Base-by-base conservation (phyloP, 805 yeast genomes). In the Saturnispora saitoi region DNA sequence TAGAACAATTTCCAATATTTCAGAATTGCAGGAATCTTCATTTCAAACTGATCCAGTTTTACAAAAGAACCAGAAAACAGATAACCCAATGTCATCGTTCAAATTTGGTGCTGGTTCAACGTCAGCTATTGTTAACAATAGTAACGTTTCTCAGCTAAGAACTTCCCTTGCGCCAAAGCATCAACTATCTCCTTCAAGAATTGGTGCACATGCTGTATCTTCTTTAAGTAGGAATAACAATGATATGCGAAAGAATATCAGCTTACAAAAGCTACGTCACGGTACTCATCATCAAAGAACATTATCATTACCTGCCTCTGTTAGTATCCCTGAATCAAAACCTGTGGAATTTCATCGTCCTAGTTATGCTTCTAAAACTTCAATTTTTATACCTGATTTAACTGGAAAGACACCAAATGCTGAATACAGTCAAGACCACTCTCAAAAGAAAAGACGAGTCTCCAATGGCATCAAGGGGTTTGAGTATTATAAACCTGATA, bases 141-240 rank as follows among this genome's bases (percentile, higher is more conserved):
- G 38, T 11, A n/a, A 34, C 19, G 20, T 34, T 42, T 45, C 57
- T 6, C 48, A 47, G 12, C 39, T 47, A 14, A 48, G 51, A 39
- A 46, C 57, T 10, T 30, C 43, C 14, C 34, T 56, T 45, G 48
- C 64, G 40, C 55, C 65, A 49, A 54, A 42, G 26, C 62, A 51
- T 51, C 77, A 82, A 15, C 62, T 73, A 29, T 80, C 86, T 1
- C 89, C 89, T 0, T 84, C 87, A 1, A 80, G 78, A 55, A 72
- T 81, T 10, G 90, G 90, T 0, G 88, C 88, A 1, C 76, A 73
- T 20, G 87, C 88, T 1, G 85, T 83, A 1, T 83, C 86, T 0
- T 68, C 70, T 1, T 56, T 76, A 31, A 63, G 61, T 34, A 60
- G 63, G 11, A 58, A 60, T 45, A 29, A 42, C 4, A 54, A 58